phyloP scores from a whole-genome alignment of 2,329 filamentous ascomycete species.

The Colletotrichum sp. region DNA sequence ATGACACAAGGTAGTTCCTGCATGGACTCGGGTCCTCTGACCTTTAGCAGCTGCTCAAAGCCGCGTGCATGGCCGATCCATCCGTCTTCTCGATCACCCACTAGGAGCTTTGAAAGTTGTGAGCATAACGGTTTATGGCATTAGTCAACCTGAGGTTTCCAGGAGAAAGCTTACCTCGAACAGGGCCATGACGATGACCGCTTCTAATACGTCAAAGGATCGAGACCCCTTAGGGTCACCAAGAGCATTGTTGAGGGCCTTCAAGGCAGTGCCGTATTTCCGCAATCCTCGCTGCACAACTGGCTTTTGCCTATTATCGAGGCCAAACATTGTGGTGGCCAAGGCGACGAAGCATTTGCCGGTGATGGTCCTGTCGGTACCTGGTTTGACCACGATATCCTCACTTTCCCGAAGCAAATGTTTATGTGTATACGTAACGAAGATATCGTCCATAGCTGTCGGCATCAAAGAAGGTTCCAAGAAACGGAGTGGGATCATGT shows the following conservation, averaged over 20 bases:
- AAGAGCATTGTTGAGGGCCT: not conserved
- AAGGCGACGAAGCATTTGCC: not conserved
- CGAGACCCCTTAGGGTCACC: not conserved
- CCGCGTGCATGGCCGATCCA: not conserved
- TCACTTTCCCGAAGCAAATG: not conserved
- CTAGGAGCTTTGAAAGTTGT: not conserved
- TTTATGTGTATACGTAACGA: not conserved
- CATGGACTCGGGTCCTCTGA: not conserved
- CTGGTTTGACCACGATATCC: not conserved
- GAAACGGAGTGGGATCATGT: not conserved
- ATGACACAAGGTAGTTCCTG: not conserved
- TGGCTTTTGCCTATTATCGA: not conserved
- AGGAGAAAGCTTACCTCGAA: not conserved
- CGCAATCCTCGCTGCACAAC: not conserved
- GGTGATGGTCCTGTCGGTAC: not conserved
- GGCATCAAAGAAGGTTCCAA: not conserved
- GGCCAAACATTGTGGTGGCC: not conserved
- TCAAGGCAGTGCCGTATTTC: not conserved
- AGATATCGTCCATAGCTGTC: not conserved
- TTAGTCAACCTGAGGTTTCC: not conserved
- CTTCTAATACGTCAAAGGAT: not conserved
- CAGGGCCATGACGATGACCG: not conserved
- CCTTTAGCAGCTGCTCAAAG: not conserved
- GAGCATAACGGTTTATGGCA: not conserved
- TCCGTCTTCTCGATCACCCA: not conserved